Base-by-base conservation (phyloP, 2,329 filamentous ascomycete species). In the Arthrobotrys entomopaga region DNA sequence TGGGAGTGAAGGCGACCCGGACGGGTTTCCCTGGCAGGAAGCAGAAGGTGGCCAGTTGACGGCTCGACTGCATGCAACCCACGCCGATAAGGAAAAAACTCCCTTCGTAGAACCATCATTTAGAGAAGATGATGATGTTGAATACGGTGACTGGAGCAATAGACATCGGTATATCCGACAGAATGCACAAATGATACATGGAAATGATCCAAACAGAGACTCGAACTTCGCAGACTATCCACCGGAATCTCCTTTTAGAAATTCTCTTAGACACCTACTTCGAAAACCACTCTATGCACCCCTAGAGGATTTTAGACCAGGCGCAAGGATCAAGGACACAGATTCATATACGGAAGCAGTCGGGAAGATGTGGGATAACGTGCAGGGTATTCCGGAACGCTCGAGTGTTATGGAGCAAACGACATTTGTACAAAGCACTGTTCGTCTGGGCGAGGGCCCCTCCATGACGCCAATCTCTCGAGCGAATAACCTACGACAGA, bases 301-400 rank as follows among this genome's bases (percentile, higher is more conserved):
- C 13, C 15, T 50, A 24, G 42, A 34, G 20, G 20, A n/a, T 5
- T 6, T 38, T n/a, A 34, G 16, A 5, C 10, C 29, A 15, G 48
- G 22, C 1, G 20, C 40, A 7, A 24, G 49, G 2, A 69, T 69
- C 50, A 19, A 54, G 1, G 2, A 10, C 13, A 48, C 24, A 6
- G 65, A 69, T 42, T 56, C 56, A 5, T 63, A 48, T 10, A 48
- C 2, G 1, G 52, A 52, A 50, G 49, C 26, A 22, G 15, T 43
- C 5, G 10, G 13, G 22, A 69, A 69, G 42, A 69, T 69, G 65
- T 48, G 50, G 24, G 8, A 57, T 19, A 54, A 69, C 20, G 38
- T 69, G 6, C 56, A 61, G 38, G 22, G 56, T 6, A 69, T 69
- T 11, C 24, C 15, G 11, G 65, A 69, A n/a, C 38, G 42, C 2